Evolutionary conservation across 805 yeast genomes (phyloP).

Genomic region (Nakazawaea wyomingensis): DNA sequence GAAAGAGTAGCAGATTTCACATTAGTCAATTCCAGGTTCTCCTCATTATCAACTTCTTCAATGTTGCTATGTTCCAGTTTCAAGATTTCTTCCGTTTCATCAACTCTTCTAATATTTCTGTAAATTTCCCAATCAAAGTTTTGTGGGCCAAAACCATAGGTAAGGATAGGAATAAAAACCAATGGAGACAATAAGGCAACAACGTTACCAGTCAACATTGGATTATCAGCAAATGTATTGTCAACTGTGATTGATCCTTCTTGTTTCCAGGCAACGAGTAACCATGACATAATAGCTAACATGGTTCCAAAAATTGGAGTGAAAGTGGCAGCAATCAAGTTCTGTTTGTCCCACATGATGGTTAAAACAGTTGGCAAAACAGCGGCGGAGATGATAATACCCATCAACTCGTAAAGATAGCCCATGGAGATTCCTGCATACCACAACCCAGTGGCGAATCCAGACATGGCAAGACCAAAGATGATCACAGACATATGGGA

Average conservation of each 20-base stretch:
- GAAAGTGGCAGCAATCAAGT: slow-evolving; percentile 58
- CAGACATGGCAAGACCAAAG: slow-evolving; percentile 64
- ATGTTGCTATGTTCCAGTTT: slow-evolving; percentile 30
- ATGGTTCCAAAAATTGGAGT: slow-evolving; percentile 79
- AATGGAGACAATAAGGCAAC: slow-evolving; percentile 75
- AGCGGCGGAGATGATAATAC: slow-evolving; percentile 81
- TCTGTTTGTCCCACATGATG: slow-evolving; percentile 59
- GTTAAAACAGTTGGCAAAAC: slow-evolving; percentile 74
- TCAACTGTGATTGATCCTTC: slow-evolving; percentile 41
- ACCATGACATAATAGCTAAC: slow-evolving; percentile 69
- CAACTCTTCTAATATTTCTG: slow-evolving; percentile 58
- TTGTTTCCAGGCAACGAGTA: slow-evolving; percentile 41
- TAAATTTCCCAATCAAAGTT: slow-evolving; percentile 69
- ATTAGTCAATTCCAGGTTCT: slow-evolving; percentile 15
- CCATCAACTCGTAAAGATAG: slow-evolving; percentile 83
- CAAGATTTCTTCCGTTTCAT: slow-evolving; percentile 61
- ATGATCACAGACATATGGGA: slow-evolving; percentile 64
- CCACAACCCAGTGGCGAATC: slow-evolving; percentile 74
- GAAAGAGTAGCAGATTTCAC: slow-evolving; percentile 12
- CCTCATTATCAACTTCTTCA: slow-evolving; percentile 20
- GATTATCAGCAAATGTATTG: slow-evolving; percentile 71
- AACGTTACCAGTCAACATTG: slow-evolving; percentile 87
- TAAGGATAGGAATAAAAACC: slow-evolving; percentile 60
- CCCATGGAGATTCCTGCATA: slow-evolving; percentile 86
- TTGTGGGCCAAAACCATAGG: slow-evolving; percentile 60